A percentile compares a stretch with the other conserved stretches of the same genome.
phyloP scores from a whole-genome alignment of 169 alveolate species.

The Ichthyophthirius multifiliis region DNA sequence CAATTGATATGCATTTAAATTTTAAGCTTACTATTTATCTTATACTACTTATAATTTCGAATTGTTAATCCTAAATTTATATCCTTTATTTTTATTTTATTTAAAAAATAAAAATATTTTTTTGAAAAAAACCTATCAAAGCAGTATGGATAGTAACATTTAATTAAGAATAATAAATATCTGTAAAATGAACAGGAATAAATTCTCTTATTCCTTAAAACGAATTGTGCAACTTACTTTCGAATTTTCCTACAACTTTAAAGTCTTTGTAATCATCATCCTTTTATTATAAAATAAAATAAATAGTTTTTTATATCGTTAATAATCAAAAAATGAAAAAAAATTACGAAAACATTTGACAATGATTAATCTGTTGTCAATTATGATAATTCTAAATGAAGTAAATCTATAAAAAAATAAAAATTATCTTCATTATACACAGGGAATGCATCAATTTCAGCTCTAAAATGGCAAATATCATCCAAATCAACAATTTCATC shows the following conservation, averaged over 20 bases:
- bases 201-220: background rate
- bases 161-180: background rate
- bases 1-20: no score
- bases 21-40: no score
- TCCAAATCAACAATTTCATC: constrained; percentile 60
- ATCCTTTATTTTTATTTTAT: background rate
- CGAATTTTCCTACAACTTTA: constrained; percentile 2
- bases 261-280: background rate
- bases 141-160: background rate
- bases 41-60: no score
- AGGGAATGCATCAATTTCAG: constrained; percentile 46
- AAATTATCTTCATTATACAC: constrained; percentile 32
- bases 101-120: background rate
- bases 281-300: background rate
- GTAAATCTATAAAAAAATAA: background rate
- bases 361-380: background rate
- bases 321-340: background rate
- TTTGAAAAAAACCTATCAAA: background rate
- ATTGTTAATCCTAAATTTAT: no score
- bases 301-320: background rate
- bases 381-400: background rate
- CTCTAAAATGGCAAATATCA: constrained; percentile 60
- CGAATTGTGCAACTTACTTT: background rate
- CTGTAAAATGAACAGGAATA: background rate
- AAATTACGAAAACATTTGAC: background rate